A percentile compares a stretch with the other conserved stretches of the same genome.
phyloP scores from a whole-genome alignment of 805 yeast species.

The Scheffersomyces coipomensis region DNA sequence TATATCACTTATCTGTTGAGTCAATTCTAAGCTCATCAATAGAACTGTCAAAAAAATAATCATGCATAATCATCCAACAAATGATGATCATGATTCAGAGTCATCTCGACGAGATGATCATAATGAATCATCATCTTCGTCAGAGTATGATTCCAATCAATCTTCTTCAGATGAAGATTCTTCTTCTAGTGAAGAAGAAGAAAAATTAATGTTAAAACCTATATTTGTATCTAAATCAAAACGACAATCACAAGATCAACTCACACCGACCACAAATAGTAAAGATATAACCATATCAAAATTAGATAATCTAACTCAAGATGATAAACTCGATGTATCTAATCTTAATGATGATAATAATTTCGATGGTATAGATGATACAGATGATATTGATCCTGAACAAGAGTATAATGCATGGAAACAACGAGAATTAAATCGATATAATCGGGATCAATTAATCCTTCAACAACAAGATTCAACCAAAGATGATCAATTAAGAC shows the following conservation, averaged over 20 bases:
- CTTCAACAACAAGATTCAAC: slow-evolving; percentile 20
- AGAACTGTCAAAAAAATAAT: too few species aligned
- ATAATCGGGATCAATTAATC: slow-evolving; percentile 18
- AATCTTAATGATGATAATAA: slow-evolving; percentile 5
- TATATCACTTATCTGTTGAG: too few species aligned
- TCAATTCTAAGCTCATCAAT: too few species aligned
- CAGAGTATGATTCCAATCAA: not conserved
- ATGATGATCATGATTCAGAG: slow-evolving; percentile 1
- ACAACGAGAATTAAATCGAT: slow-evolving; percentile 24
- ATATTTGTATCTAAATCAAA: slow-evolving; percentile 11
- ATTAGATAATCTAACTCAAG: slow-evolving; percentile 1
- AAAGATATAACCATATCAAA: slow-evolving; percentile 4
- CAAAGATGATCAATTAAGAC: slow-evolving; percentile 21
- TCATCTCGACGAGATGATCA: not conserved
- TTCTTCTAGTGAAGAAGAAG: slow-evolving; percentile 9
- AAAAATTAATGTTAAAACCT: slow-evolving; percentile 9
- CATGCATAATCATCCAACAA: not conserved
- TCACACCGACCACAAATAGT: not conserved
- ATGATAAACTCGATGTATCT: not conserved
- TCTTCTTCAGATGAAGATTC: slow-evolving; percentile 1
- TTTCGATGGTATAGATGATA: slow-evolving; percentile 34
- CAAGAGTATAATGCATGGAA: slow-evolving; percentile 30
- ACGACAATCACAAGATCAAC: slow-evolving; percentile 1
- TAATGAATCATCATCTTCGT: slow-evolving; percentile 1
- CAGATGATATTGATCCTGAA: slow-evolving; percentile 33